Evolutionary conservation across 176 grass and related monocot species (phyloP).

Genomic region (Oryza meridionalis): DNA sequence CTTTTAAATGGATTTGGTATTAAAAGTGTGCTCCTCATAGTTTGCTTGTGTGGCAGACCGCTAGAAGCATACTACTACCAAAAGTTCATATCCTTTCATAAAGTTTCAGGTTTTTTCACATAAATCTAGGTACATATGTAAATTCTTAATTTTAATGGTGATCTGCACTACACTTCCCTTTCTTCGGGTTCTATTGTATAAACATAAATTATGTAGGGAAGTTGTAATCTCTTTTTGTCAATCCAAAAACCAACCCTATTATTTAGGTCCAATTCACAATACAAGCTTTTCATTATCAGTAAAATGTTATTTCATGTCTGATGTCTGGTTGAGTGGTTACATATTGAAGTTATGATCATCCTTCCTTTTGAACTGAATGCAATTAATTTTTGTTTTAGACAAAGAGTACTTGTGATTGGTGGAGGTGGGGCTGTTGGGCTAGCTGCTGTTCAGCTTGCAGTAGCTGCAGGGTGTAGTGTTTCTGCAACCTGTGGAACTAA

Average conservation of each 20-base stretch:
- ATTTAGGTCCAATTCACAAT: not conserved
- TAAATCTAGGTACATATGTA: not conserved
- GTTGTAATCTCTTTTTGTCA: not conserved
- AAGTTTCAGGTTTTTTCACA: not conserved
- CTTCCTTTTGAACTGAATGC: not conserved
- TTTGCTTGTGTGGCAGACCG: not conserved
- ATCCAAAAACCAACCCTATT: conserved; percentile 16
- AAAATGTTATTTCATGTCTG: not conserved
- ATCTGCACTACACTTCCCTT: not conserved
- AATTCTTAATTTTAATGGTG: not conserved
- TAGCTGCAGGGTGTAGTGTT: conserved; percentile 77
- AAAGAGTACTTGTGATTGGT: conserved; percentile 87
- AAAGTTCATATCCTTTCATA: not conserved
- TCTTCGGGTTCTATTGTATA: not conserved
- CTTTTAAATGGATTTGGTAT: not conserved
- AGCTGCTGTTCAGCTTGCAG: conserved; percentile 76
- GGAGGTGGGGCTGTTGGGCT: conserved; percentile 96
- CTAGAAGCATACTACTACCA: not conserved
- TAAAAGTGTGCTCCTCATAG: conserved; percentile 4
- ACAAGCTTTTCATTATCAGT: not conserved
- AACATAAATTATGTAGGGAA: not conserved
- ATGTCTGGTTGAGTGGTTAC: conserved; percentile 6
- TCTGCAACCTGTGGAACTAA: conserved; percentile 79
- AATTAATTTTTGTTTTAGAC: conserved; percentile 52
- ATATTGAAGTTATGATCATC: conserved; percentile 26